phyloP scores from a whole-genome alignment of 208 protist genomes.

The Acanthamoeba rhysodes region DNA sequence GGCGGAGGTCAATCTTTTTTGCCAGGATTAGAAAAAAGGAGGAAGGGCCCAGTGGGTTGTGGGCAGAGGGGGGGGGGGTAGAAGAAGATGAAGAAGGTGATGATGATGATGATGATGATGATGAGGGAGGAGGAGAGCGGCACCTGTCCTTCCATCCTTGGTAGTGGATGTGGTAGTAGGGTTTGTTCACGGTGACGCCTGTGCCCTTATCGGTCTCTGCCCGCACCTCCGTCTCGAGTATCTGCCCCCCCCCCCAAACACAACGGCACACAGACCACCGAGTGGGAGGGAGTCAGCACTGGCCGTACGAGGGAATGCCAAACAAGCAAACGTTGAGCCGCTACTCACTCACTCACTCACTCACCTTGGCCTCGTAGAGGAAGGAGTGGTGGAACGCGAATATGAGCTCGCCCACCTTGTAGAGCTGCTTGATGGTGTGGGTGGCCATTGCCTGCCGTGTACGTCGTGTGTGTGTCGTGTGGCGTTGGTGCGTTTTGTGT shows the following conservation, averaged over 20 bases:
- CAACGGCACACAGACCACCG: neutral
- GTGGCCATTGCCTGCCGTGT: neutral
- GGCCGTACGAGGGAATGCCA: neutral
- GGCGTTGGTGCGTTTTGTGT: neutral
- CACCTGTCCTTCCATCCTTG: conserved; percentile 77
- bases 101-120: neutral
- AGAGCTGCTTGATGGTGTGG: conserved; percentile 46
- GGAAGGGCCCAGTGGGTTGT: neutral
- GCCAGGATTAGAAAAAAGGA: too few relatives aligned
- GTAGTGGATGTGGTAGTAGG: conserved; percentile 74
- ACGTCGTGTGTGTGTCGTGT: neutral
- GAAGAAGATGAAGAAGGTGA: neutral
- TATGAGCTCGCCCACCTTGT: conserved; percentile 60
- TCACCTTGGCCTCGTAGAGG: conserved; percentile 73
- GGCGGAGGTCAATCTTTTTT: neutral
- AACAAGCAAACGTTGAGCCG: neutral
- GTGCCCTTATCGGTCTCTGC: conserved; percentile 39
- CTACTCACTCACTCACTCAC: too few relatives aligned
- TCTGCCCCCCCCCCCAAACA: neutral
- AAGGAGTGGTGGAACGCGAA: conserved; percentile 75
- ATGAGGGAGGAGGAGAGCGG: too few relatives aligned
- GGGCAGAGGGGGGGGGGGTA: neutral
- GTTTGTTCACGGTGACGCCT: conserved; percentile 26
- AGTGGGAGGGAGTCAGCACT: neutral
- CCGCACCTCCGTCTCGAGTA: conserved; percentile 53